phyloP scores from a whole-genome alignment of 1,284 basidiomycete genomes.

The Cutaneotrichosporon sp. region DNA sequence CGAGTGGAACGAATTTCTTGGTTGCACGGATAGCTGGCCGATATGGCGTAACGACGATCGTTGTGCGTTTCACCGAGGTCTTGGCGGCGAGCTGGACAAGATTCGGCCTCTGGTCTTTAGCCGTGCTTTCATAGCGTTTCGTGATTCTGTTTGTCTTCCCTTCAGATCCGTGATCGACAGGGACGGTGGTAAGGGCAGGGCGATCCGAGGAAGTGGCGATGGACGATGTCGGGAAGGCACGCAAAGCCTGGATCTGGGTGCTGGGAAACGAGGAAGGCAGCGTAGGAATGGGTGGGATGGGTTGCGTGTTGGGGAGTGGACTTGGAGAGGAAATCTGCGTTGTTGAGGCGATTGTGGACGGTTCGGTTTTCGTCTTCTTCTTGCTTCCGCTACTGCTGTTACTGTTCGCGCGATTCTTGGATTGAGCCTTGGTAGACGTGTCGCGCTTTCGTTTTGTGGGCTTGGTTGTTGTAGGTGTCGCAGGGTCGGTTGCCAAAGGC shows the following conservation, averaged over 20 bases:
- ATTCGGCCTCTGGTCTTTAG: background rate
- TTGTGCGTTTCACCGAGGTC: background rate
- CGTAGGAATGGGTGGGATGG: background rate
- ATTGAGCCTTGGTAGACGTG: background rate
- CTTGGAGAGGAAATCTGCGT: background rate
- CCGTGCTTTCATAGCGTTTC: background rate
- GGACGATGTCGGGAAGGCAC: background rate
- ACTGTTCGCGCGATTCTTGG: background rate
- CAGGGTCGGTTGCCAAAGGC: background rate
- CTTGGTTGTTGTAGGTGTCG: background rate
- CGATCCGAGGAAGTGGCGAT: background rate
- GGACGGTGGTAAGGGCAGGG: background rate
- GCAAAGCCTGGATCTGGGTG: background rate
- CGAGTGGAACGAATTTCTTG: background rate
- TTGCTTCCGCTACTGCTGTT: background rate
- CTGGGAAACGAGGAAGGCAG: background rate
- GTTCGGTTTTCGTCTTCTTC: background rate
- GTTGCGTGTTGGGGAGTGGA: background rate
- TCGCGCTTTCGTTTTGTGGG: background rate
- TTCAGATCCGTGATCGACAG: background rate
- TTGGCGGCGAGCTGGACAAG: background rate
- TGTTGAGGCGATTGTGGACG: background rate
- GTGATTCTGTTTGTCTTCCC: background rate
- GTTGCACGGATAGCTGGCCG: background rate
- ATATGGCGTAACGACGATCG: background rate